A percentile compares a stretch with the other conserved stretches of the same genome.
Evolutionary conservation across 139 green algal genomes (phyloP).

Genomic region (Pseudopediastrum boryanum): DNA sequence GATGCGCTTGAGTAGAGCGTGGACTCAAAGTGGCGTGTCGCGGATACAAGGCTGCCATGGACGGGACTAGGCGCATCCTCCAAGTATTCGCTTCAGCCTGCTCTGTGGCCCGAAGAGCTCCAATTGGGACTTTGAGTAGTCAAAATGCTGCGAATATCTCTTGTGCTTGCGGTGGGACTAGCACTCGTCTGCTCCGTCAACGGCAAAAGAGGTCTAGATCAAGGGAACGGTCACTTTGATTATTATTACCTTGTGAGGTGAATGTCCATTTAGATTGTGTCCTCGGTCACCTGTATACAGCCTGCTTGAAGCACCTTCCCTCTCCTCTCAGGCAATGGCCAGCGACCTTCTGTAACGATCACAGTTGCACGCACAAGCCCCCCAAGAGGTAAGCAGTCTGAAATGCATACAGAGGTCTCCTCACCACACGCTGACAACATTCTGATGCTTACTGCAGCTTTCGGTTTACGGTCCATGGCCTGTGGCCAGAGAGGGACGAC

Average conservation of each 20-base stretch:
- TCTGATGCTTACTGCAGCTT: slow-evolving; percentile 35
- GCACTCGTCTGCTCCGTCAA: too few species aligned
- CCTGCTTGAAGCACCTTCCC: not conserved
- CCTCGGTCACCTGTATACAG: not conserved
- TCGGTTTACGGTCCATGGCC: slow-evolving; percentile 76
- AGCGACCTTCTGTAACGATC: slow-evolving; percentile 41
- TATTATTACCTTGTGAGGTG: slow-evolving; percentile 36
- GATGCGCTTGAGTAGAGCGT: too few species aligned
- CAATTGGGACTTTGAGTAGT: not conserved
- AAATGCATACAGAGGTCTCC: not conserved
- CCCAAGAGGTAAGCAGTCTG: slow-evolving; percentile 17
- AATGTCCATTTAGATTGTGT: not conserved
- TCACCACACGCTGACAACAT: not conserved
- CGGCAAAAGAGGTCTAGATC: too few species aligned
- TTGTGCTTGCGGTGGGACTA: not conserved
- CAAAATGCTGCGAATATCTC: not conserved
- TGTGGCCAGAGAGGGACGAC: slow-evolving; percentile 75
- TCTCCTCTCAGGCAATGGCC: slow-evolving; percentile 16
- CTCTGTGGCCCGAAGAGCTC: too few species aligned
- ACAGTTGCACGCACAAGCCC: slow-evolving; percentile 31
- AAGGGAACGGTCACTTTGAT: slow-evolving; percentile 13
- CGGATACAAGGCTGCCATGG: too few species aligned
- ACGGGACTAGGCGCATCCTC: too few species aligned
- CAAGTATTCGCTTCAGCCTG: too few species aligned
- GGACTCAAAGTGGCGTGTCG: too few species aligned